Conservation (phyloP, 139 green algal species). For the Yamagishiella unicocca region DNA sequence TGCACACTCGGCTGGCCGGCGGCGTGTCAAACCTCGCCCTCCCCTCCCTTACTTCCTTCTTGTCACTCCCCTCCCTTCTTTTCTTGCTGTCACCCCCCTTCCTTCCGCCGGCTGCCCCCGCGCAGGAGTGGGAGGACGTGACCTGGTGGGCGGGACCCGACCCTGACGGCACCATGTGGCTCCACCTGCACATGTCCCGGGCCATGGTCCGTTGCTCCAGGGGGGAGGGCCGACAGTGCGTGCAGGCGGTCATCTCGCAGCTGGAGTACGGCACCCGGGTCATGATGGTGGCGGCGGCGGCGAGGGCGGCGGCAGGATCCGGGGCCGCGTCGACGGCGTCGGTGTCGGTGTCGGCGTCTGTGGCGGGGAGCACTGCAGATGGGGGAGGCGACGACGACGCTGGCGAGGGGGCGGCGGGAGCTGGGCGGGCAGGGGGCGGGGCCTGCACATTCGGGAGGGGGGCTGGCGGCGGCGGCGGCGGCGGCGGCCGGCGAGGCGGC, state of each 20-base stretch:
- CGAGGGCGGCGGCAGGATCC: not conserved
- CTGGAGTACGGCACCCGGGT: constrained; percentile 29
- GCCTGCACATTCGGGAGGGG: not conserved
- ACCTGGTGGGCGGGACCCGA: constrained; percentile 36
- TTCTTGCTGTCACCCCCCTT: not conserved
- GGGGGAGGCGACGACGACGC: not conserved
- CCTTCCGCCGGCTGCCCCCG: not conserved
- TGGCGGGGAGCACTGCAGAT: not conserved
- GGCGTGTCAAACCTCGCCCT: too few species aligned
- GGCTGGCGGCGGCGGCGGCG: not conserved
- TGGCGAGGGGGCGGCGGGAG: not conserved
- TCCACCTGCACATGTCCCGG: constrained; percentile 32
- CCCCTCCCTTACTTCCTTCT: too few species aligned
- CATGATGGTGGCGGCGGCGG: not conserved
- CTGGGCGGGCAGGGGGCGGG: not conserved
- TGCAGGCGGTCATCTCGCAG: constrained; percentile 7
- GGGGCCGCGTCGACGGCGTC: not conserved
- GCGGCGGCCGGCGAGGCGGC: not conserved
- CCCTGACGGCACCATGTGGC: constrained; percentile 36
- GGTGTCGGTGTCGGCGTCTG: not conserved
- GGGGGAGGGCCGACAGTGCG: not conserved
- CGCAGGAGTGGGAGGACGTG: constrained; percentile 23
- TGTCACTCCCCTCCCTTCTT: not conserved
- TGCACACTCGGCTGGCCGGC: too few species aligned
- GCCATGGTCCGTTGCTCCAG: not conserved